Conservation (phyloP, 2,329 filamentous ascomycete species). For the Cercospora zeae-maydis region DNA sequence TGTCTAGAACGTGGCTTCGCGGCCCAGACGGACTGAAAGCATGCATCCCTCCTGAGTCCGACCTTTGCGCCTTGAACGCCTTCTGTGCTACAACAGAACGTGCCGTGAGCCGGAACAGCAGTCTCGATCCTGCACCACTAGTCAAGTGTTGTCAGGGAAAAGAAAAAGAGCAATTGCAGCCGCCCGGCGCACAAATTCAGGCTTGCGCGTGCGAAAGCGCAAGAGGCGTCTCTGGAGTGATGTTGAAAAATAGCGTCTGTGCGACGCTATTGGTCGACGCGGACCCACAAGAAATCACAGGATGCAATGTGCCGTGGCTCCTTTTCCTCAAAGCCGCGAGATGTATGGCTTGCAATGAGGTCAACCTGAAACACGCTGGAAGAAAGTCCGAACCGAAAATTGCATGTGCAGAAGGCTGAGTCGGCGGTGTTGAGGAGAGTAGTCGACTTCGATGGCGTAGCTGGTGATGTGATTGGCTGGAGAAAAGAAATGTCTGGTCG, state of each 20-base stretch:
- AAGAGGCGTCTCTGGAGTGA: not conserved
- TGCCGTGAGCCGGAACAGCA: constrained; percentile 10
- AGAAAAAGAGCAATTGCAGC: not conserved
- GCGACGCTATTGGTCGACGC: constrained; percentile 2
- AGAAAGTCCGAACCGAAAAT: not conserved
- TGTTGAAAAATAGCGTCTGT: constrained; percentile 6
- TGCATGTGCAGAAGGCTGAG: not conserved
- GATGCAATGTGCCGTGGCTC: not conserved
- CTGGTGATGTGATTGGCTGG: not conserved
- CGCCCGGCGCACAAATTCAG: not conserved
- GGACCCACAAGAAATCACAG: constrained; percentile 2
- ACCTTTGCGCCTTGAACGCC: not conserved
- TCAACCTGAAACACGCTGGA: constrained; percentile 5
- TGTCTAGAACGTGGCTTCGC: not conserved
- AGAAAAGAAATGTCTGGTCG: not conserved
- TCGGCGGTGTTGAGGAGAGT: not conserved
- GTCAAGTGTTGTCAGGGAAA: not conserved
- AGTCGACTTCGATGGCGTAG: not conserved
- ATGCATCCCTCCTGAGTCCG: constrained; percentile 3
- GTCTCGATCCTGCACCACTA: constrained; percentile 1
- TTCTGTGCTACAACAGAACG: not conserved
- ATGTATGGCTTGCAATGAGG: constrained; percentile 1
- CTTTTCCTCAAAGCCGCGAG: not conserved
- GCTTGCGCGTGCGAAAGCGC: not conserved
- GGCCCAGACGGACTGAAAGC: not conserved